A percentile compares a stretch with the other conserved stretches of the same genome.
These are phyloP conservation scores for Dothiorella sarmentorum DNA, from an alignment of 2,329 filamentous ascomycete genomes.

Conservation along the genomic window DNA sequence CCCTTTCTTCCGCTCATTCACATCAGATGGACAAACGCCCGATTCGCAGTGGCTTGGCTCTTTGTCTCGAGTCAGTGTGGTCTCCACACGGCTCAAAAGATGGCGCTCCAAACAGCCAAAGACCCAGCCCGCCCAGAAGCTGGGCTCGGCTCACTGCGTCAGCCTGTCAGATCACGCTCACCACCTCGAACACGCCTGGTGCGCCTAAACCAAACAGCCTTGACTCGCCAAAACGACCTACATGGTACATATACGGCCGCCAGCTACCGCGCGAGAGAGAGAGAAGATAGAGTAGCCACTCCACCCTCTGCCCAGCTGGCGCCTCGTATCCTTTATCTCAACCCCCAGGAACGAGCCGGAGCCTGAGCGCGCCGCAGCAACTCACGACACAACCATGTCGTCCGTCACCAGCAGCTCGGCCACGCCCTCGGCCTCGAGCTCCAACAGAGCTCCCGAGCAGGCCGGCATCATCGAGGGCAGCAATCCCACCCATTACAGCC, in stretches of 20 bases:
- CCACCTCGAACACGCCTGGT: not conserved
- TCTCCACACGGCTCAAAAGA: not conserved
- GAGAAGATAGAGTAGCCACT: too few species aligned
- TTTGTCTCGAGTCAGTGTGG: constrained; percentile 6
- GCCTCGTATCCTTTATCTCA: not conserved
- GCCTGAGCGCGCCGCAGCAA: not conserved
- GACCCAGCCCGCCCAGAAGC: constrained; percentile 7
- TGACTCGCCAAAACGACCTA: not conserved
- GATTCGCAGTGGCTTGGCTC: constrained; percentile 7
- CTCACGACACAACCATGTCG: constrained; percentile 1
- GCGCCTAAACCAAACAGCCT: not conserved
- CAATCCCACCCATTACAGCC: constrained; percentile 65
- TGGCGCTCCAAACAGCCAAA: not conserved
- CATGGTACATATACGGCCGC: not conserved
- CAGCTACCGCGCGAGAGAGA: not conserved
- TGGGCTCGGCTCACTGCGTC: constrained; percentile 6
- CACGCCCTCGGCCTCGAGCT: constrained; percentile 12
- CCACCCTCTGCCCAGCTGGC: not conserved
- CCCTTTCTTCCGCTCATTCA: not conserved
- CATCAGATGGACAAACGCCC: constrained; percentile 7
- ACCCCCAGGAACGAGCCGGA: not conserved
- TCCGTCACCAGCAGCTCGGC: constrained; percentile 10
- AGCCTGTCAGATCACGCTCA: constrained; percentile 11
- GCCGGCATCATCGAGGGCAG: constrained; percentile 69
- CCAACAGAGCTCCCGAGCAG: constrained; percentile 48